Base-by-base conservation (phyloP, 208 protist species). In the Trypanosoma platydactyli region DNA sequence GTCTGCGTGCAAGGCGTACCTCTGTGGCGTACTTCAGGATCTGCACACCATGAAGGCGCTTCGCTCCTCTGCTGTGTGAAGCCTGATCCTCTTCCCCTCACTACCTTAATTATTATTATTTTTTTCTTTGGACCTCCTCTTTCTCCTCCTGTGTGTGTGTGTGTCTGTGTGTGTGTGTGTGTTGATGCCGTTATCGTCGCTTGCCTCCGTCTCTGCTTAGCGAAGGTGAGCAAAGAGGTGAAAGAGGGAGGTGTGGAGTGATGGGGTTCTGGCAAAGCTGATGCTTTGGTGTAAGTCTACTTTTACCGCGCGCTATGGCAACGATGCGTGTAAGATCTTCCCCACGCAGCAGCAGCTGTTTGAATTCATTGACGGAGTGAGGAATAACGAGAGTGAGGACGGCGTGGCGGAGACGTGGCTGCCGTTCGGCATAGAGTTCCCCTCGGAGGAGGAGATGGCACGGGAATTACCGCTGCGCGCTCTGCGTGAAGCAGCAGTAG, bases 271-370 rank as follows among this genome's bases (percentile, higher is more conserved):
- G 49, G 40, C 48, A 5, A 20, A 0, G 6, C 22, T 22, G 29
- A 92, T 91, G 81, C 50, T 94, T 29, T 94, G 85, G 86, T 92
- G 84, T 64, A 91, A 86, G 41, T 68, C 72, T n/a, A 86, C 79
- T 0, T 92, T 94, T 64, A 58, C 83, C 58, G 65, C 79, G 40
- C 64, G 79, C 60, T 91, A 89, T 64, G 62, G 61, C 44, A 49
- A 70, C 0, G 35, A 55, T 15, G 40, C 80, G n/a, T 87, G 81
- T 51, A 67, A 72, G 1, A 64, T 94, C 13, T 94, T 94, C 48
- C 66, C 81, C 13, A 64, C 79, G 9, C 89, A 94, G 49, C 73
- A 87, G 50, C 68, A 92, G n/a, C 71, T 94, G 11, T 92, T 94
- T 61, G 79, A 84, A 22, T 94, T 91, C 46, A 76, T 94, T 4